Evolutionary conservation across 2,329 filamentous ascomycete genomes (phyloP).

Genomic region (Botryotinia narcissicola): DNA sequence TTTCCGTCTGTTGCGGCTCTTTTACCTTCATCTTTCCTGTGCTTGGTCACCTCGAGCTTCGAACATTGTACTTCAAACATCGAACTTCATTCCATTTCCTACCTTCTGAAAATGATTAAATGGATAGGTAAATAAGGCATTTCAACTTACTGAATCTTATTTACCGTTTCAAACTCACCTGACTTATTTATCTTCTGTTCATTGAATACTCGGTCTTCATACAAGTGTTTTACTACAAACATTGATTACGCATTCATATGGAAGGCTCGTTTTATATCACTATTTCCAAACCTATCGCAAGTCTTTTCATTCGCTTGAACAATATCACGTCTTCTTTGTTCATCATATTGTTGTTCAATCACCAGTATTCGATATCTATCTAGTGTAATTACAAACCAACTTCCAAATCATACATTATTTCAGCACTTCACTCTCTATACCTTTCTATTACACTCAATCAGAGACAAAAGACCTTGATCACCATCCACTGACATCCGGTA

Average conservation of each 20-base stretch:
- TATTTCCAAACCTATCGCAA: rapidly evolving
- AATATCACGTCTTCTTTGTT: background rate
- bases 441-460: background rate
- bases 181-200: background rate
- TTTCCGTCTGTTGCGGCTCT: background rate
- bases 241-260: background rate
- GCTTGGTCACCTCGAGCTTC: background rate
- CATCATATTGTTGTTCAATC: background rate
- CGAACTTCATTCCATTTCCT: background rate
- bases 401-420: too few species aligned
- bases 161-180: background rate
- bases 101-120: background rate
- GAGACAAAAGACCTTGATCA: background rate
- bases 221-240: rapidly evolving
- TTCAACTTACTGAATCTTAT: background rate
- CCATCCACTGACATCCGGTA: background rate
- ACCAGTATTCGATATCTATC: background rate
- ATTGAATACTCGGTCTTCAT: too few species aligned
- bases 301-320: background rate
- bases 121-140: background rate
- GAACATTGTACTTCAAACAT: background rate
- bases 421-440: background rate
- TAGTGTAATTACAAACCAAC: too few species aligned
- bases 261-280: background rate
- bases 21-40: background rate